A percentile compares a stretch with the other conserved stretches of the same genome.
Conservation (phyloP, 2,329 filamentous ascomycete species). For the Curvularia spicifera region DNA sequence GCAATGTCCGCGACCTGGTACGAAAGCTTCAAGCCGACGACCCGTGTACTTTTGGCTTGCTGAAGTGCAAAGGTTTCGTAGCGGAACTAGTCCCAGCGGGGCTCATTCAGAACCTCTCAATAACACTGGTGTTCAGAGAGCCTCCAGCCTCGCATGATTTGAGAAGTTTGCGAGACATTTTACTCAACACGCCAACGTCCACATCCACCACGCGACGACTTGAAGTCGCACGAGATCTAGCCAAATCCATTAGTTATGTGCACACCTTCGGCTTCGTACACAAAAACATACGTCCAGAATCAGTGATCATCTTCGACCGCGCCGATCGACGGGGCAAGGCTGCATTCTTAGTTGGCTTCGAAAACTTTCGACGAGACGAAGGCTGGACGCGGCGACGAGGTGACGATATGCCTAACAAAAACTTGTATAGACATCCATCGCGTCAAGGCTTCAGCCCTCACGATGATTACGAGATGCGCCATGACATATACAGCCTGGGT, state of each 20-base stretch:
- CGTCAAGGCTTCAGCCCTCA: constrained; percentile 53
- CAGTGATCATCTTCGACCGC: constrained; percentile 42
- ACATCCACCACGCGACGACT: neutral
- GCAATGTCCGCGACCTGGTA: constrained; percentile 33
- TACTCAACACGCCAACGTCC: neutral
- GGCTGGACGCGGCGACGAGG: constrained; percentile 45
- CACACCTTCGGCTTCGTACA: constrained; percentile 55
- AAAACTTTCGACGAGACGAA: constrained; percentile 49
- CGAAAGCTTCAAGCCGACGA: constrained; percentile 32
- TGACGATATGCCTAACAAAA: constrained; percentile 52
- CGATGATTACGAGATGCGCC: constrained; percentile 58
- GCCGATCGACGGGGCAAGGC: constrained; percentile 6
- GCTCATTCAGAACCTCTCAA: neutral
- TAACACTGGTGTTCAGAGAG: neutral
- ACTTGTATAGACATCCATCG: constrained; percentile 60
- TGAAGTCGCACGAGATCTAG: neutral
- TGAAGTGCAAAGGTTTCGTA: constrained; percentile 36
- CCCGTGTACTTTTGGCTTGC: constrained; percentile 38
- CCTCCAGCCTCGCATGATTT: neutral
- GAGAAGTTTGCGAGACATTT: neutral
- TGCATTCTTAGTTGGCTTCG: constrained; percentile 56
- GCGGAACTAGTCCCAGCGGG: neutral
- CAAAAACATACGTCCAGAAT: constrained; percentile 56
- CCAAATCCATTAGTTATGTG: constrained; percentile 44
- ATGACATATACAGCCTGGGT: constrained; percentile 64